Base-by-base conservation (phyloP, 2,329 filamentous ascomycete species). In the Colletotrichum cordylinicola region DNA sequence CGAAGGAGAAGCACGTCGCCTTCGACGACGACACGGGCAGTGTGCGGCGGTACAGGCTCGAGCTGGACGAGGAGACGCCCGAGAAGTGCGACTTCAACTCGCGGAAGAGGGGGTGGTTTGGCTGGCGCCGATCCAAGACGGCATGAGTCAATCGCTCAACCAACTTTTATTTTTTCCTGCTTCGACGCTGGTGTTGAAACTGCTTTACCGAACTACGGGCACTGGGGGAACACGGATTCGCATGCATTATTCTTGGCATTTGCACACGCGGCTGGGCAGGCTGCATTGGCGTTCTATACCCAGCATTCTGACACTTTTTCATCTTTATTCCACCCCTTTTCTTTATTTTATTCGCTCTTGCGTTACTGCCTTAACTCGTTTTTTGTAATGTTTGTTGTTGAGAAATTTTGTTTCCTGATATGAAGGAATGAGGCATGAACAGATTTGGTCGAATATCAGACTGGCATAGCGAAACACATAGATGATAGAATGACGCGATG, bases 1-100 rank as follows among this genome's bases (percentile, higher is more conserved):
- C 91, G 15, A 85, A 85, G 66, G 85, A 85, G 39, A 86, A 85
- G 65, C 87, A 89, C 65, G 82, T 91, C 15, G 85, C 87, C 3
- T 93, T 93, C 74, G 91, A 92, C 78, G 91, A 92, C 79, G 91
- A 93, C 81, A 85, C 88, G 2, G 91, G 92, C 24, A 93, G 91
- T 74, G 92, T 93, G 74, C 86, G 92, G 18, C 86, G 92, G 18
- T 93, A 93, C 81, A 85, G 92, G 6, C 85, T 93, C 5, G 88
- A 91, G 52, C 84, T 93, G 8, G 74, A 76, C 27, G 74, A 76
- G 66, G 74, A 76, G 56, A 55, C 39, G 43, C 48, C 66, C 18
- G 74, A 74, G 66, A 76, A 76, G 60, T 29, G 69, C 24, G 31
- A 61, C 10, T 73, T 48, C 15, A n/a, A 33, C 8, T 37, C 37